Base-by-base conservation (phyloP, 768 basidiomycete species). In the Candolleomyces eurysporus region DNA sequence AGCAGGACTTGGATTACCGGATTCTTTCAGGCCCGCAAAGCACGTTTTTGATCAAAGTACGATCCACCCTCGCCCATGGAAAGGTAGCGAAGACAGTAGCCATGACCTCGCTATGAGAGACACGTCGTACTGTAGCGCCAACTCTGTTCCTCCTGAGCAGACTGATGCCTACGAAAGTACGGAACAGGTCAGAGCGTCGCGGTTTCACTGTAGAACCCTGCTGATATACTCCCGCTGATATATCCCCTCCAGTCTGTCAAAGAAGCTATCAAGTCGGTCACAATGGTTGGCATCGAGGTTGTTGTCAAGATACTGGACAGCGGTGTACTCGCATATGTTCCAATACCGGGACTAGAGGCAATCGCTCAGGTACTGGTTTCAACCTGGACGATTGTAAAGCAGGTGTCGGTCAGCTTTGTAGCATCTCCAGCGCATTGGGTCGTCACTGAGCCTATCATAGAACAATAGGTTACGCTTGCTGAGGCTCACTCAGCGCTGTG, bases 401-500 rank as follows among this genome's bases (percentile, higher is more conserved):
- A 72, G 22, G 84, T 90, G 11, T 87, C 89, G 56, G 89, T 90
- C 63, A 66, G 86, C 78, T 5, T 46, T 58, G 10, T 48, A 61
- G 13, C 19, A 57, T 51, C 10, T n/a, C n/a, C n/a, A n/a, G n/a
- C n/a, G n/a, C n/a, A n/a, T n/a, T n/a, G n/a, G n/a, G n/a, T n/a
- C n/a, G n/a, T n/a, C n/a, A n/a, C n/a, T n/a, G n/a, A n/a, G n/a
- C n/a, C n/a, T n/a, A n/a, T n/a, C n/a, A 32, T 64, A 92, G 90
- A 84, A 82, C 64, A 91, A 92, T 63, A 79, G 87, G 17, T 73
- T 87, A 13, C 82, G 83, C 1, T 90, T 88, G 65, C 76, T 92
- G 31, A 85, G 89, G 10, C 78, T 92, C 8, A 89, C 88, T 0
- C 85, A 90, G 65, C 84, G 89, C 30, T 91, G 89, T 63, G 90